A percentile compares a stretch with the other conserved stretches of the same genome.
Evolutionary conservation across 75 land plant species (phyloP).

Genomic region (Selaginella tamariscina): DNA sequence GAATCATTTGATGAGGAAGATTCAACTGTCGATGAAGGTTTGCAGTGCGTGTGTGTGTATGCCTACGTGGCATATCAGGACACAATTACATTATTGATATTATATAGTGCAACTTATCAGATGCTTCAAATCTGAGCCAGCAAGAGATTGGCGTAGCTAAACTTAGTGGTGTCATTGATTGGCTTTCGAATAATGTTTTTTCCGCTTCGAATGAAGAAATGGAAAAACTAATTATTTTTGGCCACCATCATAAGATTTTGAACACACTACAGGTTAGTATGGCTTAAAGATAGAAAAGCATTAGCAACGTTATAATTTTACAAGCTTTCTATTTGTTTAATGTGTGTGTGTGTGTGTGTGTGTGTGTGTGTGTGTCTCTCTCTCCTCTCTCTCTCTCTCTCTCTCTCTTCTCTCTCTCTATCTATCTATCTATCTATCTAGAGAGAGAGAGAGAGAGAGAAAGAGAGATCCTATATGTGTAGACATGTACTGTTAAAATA

Average conservation of each 20-base stretch:
- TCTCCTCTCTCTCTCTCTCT: too few species aligned
- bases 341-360: too few species aligned
- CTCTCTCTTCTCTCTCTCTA: too few species aligned
- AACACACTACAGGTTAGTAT: constrained; percentile 65
- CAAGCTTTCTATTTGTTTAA: too few species aligned
- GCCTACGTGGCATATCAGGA: neutral
- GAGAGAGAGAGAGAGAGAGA: too few species aligned
- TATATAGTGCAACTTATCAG: constrained; percentile 8
- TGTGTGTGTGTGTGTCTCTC: too few species aligned
- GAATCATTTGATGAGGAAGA: constrained; percentile 34
- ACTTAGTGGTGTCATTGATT: constrained; percentile 62
- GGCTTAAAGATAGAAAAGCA: too few species aligned
- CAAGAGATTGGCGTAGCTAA: constrained; percentile 91
- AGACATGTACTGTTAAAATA: too few species aligned
- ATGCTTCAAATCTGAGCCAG: neutral
- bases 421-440: too few species aligned
- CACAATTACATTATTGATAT: too few species aligned
- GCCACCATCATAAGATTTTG: constrained; percentile 74
- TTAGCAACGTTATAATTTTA: too few species aligned
- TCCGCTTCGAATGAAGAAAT: constrained; percentile 19
- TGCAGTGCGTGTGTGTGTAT: neutral
- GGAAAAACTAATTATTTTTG: constrained; percentile 83
- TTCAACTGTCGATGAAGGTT: constrained; percentile 16
- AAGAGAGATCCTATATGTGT: too few species aligned
- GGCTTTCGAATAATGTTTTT: constrained; percentile 61